A percentile compares a stretch with the other conserved stretches of the same genome.
phyloP scores from a whole-genome alignment of 169 alveolate genomes.

The Plasmodium sp. region DNA sequence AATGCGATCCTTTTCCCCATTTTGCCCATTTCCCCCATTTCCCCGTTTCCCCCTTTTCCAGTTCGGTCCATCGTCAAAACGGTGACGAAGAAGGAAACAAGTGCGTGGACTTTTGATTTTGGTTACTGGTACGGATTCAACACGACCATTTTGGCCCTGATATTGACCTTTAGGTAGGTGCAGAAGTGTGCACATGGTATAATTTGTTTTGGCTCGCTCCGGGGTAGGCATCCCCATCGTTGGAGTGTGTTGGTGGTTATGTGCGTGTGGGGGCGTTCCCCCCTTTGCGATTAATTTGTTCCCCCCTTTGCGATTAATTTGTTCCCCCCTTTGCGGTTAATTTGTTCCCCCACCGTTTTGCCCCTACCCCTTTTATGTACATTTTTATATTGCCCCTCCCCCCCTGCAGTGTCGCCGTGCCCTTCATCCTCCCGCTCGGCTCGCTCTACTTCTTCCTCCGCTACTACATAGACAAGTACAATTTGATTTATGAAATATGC shows the following conservation, averaged over 20 bases:
- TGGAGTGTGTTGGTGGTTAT: neutral
- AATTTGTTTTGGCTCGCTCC: neutral
- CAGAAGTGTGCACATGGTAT: neutral
- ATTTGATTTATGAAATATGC: slow-evolving; percentile 79
- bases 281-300: neutral
- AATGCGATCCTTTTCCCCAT: neutral
- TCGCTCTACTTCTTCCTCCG: slow-evolving; percentile 82
- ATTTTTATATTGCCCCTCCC: neutral
- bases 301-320: no score
- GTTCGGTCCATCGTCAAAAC: slow-evolving; percentile 47
- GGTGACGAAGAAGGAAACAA: slow-evolving; percentile 48
- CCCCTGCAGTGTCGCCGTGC: slow-evolving; percentile 66
- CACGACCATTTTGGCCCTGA: slow-evolving; percentile 82
- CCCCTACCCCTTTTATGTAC: neutral
- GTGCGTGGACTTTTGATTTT: slow-evolving; percentile 80
- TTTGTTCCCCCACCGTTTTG: neutral
- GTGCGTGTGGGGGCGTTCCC: neutral
- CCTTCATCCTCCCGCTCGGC: slow-evolving; percentile 81
- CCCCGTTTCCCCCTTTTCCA: neutral
- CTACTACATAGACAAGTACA: slow-evolving; percentile 84
- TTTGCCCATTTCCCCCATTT: neutral
- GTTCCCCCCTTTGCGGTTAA: no score
- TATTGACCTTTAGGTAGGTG: slow-evolving; percentile 82
- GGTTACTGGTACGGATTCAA: slow-evolving; percentile 88
- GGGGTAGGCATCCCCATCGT: neutral